Percentiles rank a stretch among this genome's conserved stretches.
phyloP scores from a whole-genome alignment of 176 grass and related monocot species.

The Bothriochloa decipiens region DNA sequence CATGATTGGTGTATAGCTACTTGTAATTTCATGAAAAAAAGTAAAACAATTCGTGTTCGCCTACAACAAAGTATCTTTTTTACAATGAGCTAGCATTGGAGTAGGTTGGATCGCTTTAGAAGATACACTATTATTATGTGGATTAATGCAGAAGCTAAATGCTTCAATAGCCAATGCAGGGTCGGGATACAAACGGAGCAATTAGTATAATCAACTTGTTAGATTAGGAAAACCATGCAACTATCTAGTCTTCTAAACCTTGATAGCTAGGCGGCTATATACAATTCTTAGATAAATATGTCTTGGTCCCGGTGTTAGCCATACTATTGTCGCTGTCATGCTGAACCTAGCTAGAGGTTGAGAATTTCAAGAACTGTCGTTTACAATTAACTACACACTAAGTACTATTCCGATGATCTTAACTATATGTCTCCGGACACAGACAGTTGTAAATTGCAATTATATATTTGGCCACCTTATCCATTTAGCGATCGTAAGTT shows the following conservation, averaged over 20 bases:
- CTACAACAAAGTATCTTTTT: not conserved
- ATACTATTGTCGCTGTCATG: conserved; percentile 3
- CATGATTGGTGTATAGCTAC: too few species aligned
- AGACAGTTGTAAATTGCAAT: conserved; percentile 1
- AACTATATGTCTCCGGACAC: too few species aligned
- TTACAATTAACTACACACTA: not conserved
- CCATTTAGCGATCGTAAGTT: not conserved
- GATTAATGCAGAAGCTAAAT: not conserved
- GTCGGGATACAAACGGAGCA: not conserved
- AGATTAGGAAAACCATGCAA: conserved; percentile 23
- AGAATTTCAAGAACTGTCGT: conserved; percentile 21
- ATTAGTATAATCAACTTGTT: not conserved
- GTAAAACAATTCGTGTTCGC: not conserved
- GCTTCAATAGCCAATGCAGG: conserved; percentile 23
- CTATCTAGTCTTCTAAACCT: not conserved
- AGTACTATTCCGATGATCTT: too few species aligned
- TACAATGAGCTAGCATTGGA: not conserved
- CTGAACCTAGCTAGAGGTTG: not conserved
- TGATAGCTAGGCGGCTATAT: conserved; percentile 37
- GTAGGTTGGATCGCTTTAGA: not conserved
- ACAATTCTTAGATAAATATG: conserved; percentile 6
- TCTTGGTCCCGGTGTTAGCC: not conserved
- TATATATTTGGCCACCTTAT: not conserved
- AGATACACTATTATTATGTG: not conserved
- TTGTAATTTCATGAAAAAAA: not conserved